Conservation (phyloP, 2,329 filamentous ascomycete species). For the Aspergillus sp. region DNA sequence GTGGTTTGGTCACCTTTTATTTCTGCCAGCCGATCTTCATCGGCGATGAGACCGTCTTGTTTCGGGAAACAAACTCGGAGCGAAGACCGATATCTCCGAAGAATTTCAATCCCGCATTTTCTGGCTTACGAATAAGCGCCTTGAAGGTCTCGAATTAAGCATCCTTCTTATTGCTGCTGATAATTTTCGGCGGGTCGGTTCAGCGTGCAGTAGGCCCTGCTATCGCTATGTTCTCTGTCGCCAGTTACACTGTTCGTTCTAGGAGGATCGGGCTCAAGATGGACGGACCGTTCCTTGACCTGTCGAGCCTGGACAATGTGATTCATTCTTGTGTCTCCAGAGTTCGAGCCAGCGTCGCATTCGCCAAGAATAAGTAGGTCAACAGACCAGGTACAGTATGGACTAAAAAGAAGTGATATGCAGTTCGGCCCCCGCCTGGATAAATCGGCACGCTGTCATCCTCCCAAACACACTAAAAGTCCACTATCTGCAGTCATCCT, state of each 20-base stretch:
- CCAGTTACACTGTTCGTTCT: no score
- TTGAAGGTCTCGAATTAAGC: no score
- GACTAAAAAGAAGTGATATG: not conserved
- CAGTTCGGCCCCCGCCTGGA: constrained; percentile 21
- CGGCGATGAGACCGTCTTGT: not conserved
- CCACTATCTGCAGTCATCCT: not conserved
- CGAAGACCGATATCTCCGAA: not conserved
- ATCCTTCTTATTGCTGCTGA: no score
- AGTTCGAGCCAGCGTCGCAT: not conserved
- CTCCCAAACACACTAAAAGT: not conserved
- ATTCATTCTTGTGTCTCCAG: not conserved
- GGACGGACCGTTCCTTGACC: not conserved
- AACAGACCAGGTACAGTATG: not conserved
- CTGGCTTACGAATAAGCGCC: not conserved
- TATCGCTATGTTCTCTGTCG: no score
- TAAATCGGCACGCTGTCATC: constrained; percentile 26
- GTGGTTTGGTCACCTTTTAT: not conserved
- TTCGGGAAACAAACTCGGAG: not conserved
- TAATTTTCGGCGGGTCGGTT: no score
- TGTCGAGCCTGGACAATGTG: not conserved
- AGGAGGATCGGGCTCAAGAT: no score
- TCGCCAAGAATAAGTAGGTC: not conserved
- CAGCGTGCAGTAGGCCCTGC: no score
- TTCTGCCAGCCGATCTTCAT: not conserved
- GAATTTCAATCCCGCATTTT: not conserved